Evolutionary conservation across 306 rosid species (phyloP).

Genomic region (Fragaria iinumae): DNA sequence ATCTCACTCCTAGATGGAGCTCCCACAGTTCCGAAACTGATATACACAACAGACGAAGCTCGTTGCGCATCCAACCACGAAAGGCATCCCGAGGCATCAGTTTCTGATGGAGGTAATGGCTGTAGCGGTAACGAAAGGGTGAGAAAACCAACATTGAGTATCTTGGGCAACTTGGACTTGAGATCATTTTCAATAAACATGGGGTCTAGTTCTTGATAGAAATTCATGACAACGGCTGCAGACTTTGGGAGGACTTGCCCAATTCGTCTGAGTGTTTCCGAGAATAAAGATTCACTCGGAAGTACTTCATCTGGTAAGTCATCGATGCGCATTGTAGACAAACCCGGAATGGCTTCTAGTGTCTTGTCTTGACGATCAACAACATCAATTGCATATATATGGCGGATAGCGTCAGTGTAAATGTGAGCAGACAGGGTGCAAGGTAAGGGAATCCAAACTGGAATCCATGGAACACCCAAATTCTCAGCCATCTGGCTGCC

Average conservation of each 20-base stretch:
- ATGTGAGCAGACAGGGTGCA: constrained; percentile 34
- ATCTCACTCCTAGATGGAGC: constrained; percentile 13
- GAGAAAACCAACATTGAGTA: constrained; percentile 43
- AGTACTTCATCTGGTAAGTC: constrained; percentile 36
- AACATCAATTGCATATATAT: neutral
- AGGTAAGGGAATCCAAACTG: constrained; percentile 35
- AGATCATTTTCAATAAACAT: constrained; percentile 26
- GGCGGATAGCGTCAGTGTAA: constrained; percentile 30
- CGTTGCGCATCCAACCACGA: constrained; percentile 25
- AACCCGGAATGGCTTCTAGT: constrained; percentile 45
- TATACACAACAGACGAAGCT: constrained; percentile 14
- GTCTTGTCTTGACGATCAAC: neutral
- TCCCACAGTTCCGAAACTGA: constrained; percentile 25
- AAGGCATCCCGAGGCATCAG: constrained; percentile 24
- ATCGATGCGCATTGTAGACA: constrained; percentile 26
- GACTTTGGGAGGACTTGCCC: constrained; percentile 39
- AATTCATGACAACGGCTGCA: constrained; percentile 32
- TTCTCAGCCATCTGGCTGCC: constrained; percentile 27
- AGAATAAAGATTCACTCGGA: constrained; percentile 10
- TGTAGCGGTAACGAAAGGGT: constrained; percentile 5
- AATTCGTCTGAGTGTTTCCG: constrained; percentile 20
- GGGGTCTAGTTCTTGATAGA: constrained; percentile 36
- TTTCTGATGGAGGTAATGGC: constrained; percentile 22
- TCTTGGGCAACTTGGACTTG: constrained; percentile 22
- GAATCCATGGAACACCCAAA: constrained; percentile 47